Percentiles rank a stretch among this genome's conserved stretches.
These are phyloP conservation scores for Aspergillus taichungensis DNA, from an alignment of 495 filamentous ascomycete genomes.

Conservation along the genomic window DNA sequence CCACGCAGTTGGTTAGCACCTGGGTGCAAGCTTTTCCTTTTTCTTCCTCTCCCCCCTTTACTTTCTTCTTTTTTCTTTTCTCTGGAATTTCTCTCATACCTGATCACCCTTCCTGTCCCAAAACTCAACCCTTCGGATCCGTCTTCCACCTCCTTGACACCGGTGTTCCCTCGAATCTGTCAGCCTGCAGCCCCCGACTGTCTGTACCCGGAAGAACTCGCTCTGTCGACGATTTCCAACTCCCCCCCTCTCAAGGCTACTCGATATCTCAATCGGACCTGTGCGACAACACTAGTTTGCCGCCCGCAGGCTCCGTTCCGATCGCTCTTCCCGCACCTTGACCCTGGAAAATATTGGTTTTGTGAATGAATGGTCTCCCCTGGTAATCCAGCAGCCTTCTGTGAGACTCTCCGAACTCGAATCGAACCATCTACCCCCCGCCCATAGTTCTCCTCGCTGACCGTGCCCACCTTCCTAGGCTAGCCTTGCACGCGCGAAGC, in stretches of 20 bases:
- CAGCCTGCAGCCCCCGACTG: slow-evolving; percentile 13
- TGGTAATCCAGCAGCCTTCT: slow-evolving; percentile 9
- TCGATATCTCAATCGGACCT: background rate
- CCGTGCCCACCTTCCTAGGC: background rate
- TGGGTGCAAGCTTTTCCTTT: slow-evolving; percentile 11
- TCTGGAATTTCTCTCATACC: slow-evolving; percentile 1
- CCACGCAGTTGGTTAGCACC: slow-evolving; percentile 22
- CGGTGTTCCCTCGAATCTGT: slow-evolving; percentile 15
- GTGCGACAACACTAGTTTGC: background rate
- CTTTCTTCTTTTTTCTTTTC: slow-evolving; percentile 6
- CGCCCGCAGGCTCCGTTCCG: background rate
- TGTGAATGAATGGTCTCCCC: slow-evolving; percentile 17
- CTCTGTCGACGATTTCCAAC: background rate
- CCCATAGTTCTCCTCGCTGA: background rate
- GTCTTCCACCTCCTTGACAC: slow-evolving; percentile 12
- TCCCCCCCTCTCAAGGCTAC: background rate
- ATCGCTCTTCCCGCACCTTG: background rate
- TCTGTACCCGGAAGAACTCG: slow-evolving; percentile 1
- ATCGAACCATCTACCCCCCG: background rate
- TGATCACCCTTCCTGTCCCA: slow-evolving; percentile 4
- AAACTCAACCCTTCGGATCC: background rate
- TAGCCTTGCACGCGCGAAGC: slow-evolving; percentile 25
- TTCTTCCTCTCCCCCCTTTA: slow-evolving; percentile 6
- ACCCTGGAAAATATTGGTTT: background rate
- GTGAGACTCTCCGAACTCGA: slow-evolving; percentile 5